These are phyloP conservation scores for Gamarada debralockiae DNA, from an alignment of 495 filamentous ascomycete genomes.

Conservation along the genomic window DNA sequence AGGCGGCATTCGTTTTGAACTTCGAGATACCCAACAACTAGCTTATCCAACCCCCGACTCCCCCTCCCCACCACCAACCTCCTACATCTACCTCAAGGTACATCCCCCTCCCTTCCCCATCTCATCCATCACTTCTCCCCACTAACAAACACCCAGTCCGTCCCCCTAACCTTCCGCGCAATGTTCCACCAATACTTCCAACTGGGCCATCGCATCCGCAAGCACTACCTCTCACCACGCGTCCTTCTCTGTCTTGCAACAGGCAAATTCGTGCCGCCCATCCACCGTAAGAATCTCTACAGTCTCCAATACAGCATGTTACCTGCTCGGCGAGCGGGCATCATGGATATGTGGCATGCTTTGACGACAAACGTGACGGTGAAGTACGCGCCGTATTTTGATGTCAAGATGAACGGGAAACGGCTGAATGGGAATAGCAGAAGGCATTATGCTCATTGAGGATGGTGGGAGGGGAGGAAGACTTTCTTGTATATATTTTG, in stretches of 20 bases:
- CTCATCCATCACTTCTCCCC: neutral
- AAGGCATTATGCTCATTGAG: neutral
- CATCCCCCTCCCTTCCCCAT: conserved; percentile 3
- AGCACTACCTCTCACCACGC: conserved; percentile 86
- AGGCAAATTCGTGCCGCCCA: conserved; percentile 84
- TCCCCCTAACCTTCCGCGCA: conserved; percentile 80
- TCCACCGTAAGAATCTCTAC: conserved; percentile 91
- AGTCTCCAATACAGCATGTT: conserved; percentile 98
- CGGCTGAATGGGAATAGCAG: conserved; percentile 19
- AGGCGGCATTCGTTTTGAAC: conserved; percentile 89
- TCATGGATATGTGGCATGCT: conserved; percentile 80
- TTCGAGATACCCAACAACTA: conserved; percentile 62
- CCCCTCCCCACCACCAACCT: conserved; percentile 44
- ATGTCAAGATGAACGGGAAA: conserved; percentile 19
- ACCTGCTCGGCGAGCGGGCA: conserved; percentile 71
- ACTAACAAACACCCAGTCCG: conserved; percentile 51
- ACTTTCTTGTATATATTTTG: too few relatives aligned
- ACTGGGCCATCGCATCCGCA: conserved; percentile 83
- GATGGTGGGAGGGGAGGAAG: too few relatives aligned
- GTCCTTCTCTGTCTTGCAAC: conserved; percentile 86
- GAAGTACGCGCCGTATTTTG: conserved; percentile 6
- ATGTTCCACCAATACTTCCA: conserved; percentile 99
- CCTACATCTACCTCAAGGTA: conserved; percentile 81
- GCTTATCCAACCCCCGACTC: conserved; percentile 23
- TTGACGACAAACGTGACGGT: conserved; percentile 42